A percentile compares a stretch with the other conserved stretches of the same genome.
phyloP scores from a whole-genome alignment of 192 early-diverging fungal species.

The Irineochytrium annulatum region DNA sequence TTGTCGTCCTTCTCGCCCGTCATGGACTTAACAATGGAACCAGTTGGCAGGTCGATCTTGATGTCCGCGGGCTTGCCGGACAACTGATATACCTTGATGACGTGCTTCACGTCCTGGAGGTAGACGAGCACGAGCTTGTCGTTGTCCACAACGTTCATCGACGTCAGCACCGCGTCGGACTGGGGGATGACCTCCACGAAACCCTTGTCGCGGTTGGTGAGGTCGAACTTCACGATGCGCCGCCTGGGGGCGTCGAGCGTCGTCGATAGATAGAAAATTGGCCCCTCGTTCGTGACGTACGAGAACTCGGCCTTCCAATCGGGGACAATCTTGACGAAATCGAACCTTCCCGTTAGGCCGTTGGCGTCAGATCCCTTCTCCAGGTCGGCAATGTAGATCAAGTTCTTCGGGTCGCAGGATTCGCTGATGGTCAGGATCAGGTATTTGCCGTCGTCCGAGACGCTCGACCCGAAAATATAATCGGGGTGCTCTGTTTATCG shows the following conservation, averaged over 20 bases:
- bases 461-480: slow-evolving; percentile 13
- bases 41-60: slow-evolving; percentile 45
- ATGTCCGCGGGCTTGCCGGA: slow-evolving; percentile 37
- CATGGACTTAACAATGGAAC: slow-evolving; percentile 37
- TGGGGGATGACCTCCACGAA: slow-evolving; percentile 62
- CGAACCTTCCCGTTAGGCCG: too few relatives aligned
- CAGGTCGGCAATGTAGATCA: slow-evolving; percentile 37
- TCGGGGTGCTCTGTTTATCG: slow-evolving; percentile 46
- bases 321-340: slow-evolving; percentile 36
- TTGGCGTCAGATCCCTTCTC: slow-evolving; percentile 18
- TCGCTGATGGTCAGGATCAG: slow-evolving; percentile 44
- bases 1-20: slow-evolving; percentile 35
- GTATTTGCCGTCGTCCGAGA: slow-evolving; percentile 59
- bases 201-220: slow-evolving; percentile 41
- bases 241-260: slow-evolving; percentile 57
- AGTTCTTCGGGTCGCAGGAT: slow-evolving; percentile 44
- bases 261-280: slow-evolving; percentile 59
- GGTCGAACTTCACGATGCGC: slow-evolving; percentile 60
- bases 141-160: slow-evolving; percentile 38
- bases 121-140: slow-evolving; percentile 58
- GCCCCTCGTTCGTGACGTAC: slow-evolving; percentile 53
- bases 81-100: slow-evolving; percentile 41
- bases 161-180: slow-evolving; percentile 43
- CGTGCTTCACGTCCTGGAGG: slow-evolving; percentile 60
- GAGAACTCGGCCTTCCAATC: slow-evolving; percentile 47